Evolutionary conservation across 495 filamentous ascomycete species (phyloP).

Genomic region (Aspergillus leporis): DNA sequence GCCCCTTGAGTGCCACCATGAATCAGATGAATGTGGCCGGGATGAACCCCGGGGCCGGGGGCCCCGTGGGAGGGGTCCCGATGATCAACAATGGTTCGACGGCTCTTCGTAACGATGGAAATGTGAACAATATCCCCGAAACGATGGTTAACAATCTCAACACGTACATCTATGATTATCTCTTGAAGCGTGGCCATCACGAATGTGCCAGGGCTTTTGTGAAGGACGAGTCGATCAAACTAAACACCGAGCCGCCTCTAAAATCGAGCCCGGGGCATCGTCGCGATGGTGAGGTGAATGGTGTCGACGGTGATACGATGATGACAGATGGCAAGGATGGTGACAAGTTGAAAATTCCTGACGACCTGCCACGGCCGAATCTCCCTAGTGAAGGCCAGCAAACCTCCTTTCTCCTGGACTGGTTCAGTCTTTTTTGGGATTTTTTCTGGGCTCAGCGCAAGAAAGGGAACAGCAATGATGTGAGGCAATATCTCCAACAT

Average conservation of each 20-base stretch:
- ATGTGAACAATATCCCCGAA: slow-evolving; percentile 47
- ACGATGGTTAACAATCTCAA: slow-evolving; percentile 82
- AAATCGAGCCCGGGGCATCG: slow-evolving; percentile 58
- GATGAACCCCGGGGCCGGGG: slow-evolving; percentile 62
- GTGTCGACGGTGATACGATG: slow-evolving; percentile 77
- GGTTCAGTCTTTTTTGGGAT: slow-evolving; percentile 97
- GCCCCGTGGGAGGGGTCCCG: slow-evolving; percentile 64
- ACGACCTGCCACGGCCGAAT: slow-evolving; percentile 76
- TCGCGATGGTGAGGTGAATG: slow-evolving; percentile 70
- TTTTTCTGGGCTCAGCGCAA: slow-evolving; percentile 78
- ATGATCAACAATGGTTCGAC: slow-evolving; percentile 72
- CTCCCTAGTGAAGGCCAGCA: slow-evolving; percentile 62
- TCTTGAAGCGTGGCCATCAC: slow-evolving; percentile 77
- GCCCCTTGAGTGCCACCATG: slow-evolving; percentile 53
- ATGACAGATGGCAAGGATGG: slow-evolving; percentile 81
- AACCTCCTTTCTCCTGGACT: slow-evolving; percentile 84
- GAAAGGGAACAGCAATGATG: slow-evolving; percentile 53
- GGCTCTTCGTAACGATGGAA: slow-evolving; percentile 47
- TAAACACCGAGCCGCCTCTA: slow-evolving; percentile 60
- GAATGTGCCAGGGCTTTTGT: slow-evolving; percentile 76
- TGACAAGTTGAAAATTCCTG: slow-evolving; percentile 67
- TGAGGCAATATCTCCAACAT: slow-evolving; percentile 72
- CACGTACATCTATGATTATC: slow-evolving; percentile 98
- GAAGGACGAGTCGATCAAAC: slow-evolving; percentile 45
- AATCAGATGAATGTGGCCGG: slow-evolving; percentile 70